These are phyloP conservation scores for Colletotrichum tamarilloi DNA, from an alignment of 2,329 filamentous ascomycete species.

Conservation along the genomic window DNA sequence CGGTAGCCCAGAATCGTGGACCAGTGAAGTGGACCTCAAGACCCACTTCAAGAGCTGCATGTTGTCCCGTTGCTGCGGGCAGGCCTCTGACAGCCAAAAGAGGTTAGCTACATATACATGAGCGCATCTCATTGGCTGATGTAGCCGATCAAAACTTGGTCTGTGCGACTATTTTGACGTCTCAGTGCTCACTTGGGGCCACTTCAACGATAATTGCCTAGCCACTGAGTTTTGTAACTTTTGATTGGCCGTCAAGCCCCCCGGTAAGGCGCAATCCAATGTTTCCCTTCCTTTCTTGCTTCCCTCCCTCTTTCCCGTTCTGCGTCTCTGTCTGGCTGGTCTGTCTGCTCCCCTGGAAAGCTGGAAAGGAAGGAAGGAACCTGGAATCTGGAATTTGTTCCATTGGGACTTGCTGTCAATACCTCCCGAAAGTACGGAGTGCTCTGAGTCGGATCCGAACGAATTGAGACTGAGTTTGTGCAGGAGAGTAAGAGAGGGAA, in stretches of 20 bases:
- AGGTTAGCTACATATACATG: neutral
- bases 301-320: conserved; percentile 16
- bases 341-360: conserved; percentile 1
- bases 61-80: conserved; percentile 1
- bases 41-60: neutral
- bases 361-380: no score
- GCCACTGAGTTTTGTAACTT: conserved; percentile 5
- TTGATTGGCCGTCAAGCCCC: conserved; percentile 6
- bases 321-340: neutral
- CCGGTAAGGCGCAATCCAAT: conserved; percentile 24
- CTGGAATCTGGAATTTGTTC: conserved; percentile 1
- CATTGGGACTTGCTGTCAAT: neutral
- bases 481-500: neutral
- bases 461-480: neutral
- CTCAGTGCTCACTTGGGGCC: conserved; percentile 19
- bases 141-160: conserved; percentile 1
- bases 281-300: conserved; percentile 26
- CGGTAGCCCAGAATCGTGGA: neutral
- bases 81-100: neutral
- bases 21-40: no score
- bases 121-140: conserved; percentile 17
- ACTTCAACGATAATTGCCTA: conserved; percentile 24
- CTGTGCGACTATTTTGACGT: conserved; percentile 35
- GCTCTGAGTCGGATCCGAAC: neutral
- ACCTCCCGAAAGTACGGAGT: neutral